Conservation (phyloP, 352 stramenopile genomes). For the Phytopythium cucurbitacearum region DNA sequence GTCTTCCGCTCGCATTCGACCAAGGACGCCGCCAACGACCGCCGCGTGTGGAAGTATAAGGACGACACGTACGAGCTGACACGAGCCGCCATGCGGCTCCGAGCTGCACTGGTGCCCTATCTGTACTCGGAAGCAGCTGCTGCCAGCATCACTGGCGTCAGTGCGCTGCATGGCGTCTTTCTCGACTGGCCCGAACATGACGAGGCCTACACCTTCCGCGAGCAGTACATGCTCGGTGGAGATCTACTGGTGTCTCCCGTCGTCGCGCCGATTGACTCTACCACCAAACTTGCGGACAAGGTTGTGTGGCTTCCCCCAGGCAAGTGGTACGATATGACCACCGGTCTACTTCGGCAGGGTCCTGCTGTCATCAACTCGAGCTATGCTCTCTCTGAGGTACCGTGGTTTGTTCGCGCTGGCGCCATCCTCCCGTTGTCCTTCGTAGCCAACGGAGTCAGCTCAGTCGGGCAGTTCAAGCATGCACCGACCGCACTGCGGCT, state of each 20-base stretch:
- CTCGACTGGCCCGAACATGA: slow-evolving; percentile 32
- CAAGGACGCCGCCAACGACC: slow-evolving; percentile 21
- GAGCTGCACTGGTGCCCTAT: slow-evolving; percentile 35
- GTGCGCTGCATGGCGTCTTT: slow-evolving; percentile 33
- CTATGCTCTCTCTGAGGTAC: slow-evolving; percentile 26
- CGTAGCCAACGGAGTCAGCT: slow-evolving; percentile 3
- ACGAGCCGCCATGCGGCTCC: slow-evolving; percentile 21
- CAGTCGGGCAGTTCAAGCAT: slow-evolving; percentile 14
- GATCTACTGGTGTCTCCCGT: slow-evolving; percentile 40
- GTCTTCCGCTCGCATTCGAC: slow-evolving; percentile 40
- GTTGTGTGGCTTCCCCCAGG: slow-evolving; percentile 41
- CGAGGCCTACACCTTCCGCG: slow-evolving; percentile 22
- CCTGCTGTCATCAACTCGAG: slow-evolving; percentile 16
- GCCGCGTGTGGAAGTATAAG: slow-evolving; percentile 30
- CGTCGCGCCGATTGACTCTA: slow-evolving; percentile 13
- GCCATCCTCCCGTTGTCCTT: slow-evolving; percentile 17
- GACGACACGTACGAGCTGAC: slow-evolving; percentile 24
- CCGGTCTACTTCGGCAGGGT: slow-evolving; percentile 13
- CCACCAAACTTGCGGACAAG: slow-evolving; percentile 18
- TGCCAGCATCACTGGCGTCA: slow-evolving; percentile 22
- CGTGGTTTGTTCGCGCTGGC: slow-evolving; percentile 23
- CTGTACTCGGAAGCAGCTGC: slow-evolving; percentile 30
- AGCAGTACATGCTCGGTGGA: slow-evolving; percentile 44
- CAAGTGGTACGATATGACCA: slow-evolving; percentile 33
- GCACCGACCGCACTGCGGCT: slow-evolving; percentile 14